Percentiles rank a stretch among this genome's conserved stretches.
Evolutionary conservation across 768 basidiomycete genomes (phyloP).

Genomic region (Pleurotus cornucopiae): DNA sequence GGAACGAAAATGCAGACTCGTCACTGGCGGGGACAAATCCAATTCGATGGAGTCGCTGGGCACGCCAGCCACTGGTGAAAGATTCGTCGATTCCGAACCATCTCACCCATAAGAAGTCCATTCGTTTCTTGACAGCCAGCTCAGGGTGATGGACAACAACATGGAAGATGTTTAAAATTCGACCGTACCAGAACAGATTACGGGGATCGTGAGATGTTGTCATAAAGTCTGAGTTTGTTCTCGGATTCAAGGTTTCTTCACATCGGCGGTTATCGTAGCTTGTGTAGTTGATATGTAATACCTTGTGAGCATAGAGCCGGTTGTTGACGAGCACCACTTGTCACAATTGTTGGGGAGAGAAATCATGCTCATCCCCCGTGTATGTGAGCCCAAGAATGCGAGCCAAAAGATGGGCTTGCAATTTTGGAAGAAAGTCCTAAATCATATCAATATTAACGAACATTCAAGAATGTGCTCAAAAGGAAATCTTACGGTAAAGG

Average conservation of each 20-base stretch:
- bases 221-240: constrained; percentile 19
- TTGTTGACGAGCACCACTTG: constrained; percentile 15
- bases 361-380: constrained; percentile 14
- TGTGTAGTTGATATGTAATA: constrained; percentile 22
- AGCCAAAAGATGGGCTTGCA: constrained; percentile 25
- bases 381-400: constrained; percentile 15
- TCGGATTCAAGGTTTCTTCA: constrained; percentile 24
- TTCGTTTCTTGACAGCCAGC: constrained; percentile 9
- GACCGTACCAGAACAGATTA: constrained; percentile 18
- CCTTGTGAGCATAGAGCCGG: constrained; percentile 16
- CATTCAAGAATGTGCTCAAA: neutral
- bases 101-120: constrained; percentile 13
- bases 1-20: constrained; percentile 10
- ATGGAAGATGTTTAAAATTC: constrained; percentile 10
- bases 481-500: constrained; percentile 10
- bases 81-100: constrained; percentile 1
- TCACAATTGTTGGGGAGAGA: constrained; percentile 12
- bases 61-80: neutral
- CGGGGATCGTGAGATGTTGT: constrained; percentile 10
- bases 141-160: neutral
- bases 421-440: constrained; percentile 20
- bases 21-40: constrained; percentile 6
- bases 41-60: constrained; percentile 2
- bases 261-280: constrained; percentile 21
- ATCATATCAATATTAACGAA: neutral